Evolutionary conservation across 306 rosid genomes (phyloP).

Genomic region (Cyamopsis tetragonoloba): DNA sequence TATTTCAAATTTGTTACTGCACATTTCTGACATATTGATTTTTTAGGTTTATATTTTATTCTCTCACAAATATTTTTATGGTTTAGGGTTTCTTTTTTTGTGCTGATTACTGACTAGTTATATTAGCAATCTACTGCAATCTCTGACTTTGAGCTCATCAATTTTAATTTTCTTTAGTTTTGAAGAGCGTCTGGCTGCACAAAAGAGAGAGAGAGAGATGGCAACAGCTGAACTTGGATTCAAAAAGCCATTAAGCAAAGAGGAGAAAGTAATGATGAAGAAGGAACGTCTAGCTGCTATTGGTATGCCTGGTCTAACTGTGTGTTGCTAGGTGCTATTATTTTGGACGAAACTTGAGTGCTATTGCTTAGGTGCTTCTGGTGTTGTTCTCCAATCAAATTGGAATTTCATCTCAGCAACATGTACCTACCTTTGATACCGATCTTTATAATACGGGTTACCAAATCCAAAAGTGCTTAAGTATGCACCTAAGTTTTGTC

Average conservation of each 20-base stretch:
- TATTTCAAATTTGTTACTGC: conserved; percentile 7
- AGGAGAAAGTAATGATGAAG: conserved; percentile 80
- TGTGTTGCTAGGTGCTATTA: background rate
- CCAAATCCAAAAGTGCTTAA: no score
- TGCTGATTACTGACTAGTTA: background rate
- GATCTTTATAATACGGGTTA: no score
- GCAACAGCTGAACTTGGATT: conserved; percentile 76
- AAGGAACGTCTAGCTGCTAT: conserved; percentile 97
- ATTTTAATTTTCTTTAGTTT: conserved; percentile 50
- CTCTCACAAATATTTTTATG: background rate
- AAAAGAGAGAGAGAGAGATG: conserved; percentile 79
- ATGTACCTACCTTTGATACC: no score
- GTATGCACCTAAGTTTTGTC: no score
- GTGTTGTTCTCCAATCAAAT: no score
- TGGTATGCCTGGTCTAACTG: conserved; percentile 52
- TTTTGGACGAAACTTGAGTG: no score
- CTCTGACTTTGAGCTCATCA: conserved; percentile 23
- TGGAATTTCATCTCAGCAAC: no score
- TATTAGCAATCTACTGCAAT: conserved; percentile 10
- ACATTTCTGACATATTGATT: background rate
- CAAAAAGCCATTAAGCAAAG: conserved; percentile 83
- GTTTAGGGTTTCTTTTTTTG: conserved; percentile 6
- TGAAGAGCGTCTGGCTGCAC: conserved; percentile 96
- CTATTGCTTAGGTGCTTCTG: no score
- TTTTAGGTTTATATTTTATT: conserved; percentile 23